Conservation (phyloP, 176 grass and related monocot genomes). For the Elaeis guineensis region DNA sequence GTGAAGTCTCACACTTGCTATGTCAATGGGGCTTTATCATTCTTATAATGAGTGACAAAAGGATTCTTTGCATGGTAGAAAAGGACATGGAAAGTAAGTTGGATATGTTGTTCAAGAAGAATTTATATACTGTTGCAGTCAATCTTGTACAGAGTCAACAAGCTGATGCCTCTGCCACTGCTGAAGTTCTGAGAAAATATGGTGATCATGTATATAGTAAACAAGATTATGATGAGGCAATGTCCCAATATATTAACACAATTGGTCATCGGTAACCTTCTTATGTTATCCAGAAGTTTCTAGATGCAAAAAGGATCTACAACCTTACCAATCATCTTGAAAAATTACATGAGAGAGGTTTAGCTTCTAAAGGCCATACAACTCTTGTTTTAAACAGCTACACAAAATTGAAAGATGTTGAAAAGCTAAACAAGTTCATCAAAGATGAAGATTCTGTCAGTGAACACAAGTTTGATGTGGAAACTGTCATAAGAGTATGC, state of each 20-base stretch:
- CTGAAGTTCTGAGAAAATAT: slow-evolving; percentile 87
- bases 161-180: slow-evolving; percentile 86
- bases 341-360: slow-evolving; percentile 82
- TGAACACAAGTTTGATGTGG: slow-evolving; percentile 97
- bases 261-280: slow-evolving; percentile 94
- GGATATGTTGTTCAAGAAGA: slow-evolving; percentile 97
- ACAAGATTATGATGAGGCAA: slow-evolving; percentile 93
- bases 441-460: slow-evolving; percentile 77
- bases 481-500: slow-evolving; percentile 95
- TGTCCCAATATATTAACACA: slow-evolving; percentile 90
- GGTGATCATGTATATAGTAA: slow-evolving; percentile 89
- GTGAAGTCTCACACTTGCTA: slow-evolving; percentile 73
- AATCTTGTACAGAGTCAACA: slow-evolving; percentile 92
- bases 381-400: slow-evolving; percentile 81
- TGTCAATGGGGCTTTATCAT: slow-evolving; percentile 92
- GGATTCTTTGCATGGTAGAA: slow-evolving; percentile 78
- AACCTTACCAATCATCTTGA: slow-evolving; percentile 96
- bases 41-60: slow-evolving; percentile 85
- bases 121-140: slow-evolving; percentile 88
- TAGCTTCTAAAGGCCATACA: slow-evolving; percentile 85
- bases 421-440: slow-evolving; percentile 77
- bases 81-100: slow-evolving; percentile 99
- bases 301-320: slow-evolving; percentile 90
- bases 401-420: slow-evolving; percentile 90
- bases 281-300: slow-evolving; percentile 97